Evolutionary conservation across 2,329 filamentous ascomycete genomes (phyloP), one percentile per base, ranked within the genome.

Genomic region (Penicillium psychrosexuale): DNA sequence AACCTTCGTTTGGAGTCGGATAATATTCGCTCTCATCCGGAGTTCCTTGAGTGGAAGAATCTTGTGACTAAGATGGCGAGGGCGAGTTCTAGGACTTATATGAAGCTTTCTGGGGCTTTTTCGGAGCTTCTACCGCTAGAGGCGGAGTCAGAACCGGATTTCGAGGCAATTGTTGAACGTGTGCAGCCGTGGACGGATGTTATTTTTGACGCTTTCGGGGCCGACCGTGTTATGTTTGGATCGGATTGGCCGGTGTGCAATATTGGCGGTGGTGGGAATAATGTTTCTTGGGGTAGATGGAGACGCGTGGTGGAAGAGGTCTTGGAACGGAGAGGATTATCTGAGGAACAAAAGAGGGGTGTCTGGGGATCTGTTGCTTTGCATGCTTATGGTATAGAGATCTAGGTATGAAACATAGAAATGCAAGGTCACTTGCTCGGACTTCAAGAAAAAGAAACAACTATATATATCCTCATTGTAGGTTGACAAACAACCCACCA

Each of bases 171-270:
- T 9, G 85, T 90, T 61, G 77, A 82, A 58, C 80, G 80, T 38
- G 78, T 89, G 19, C 78, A 82, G 55, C 86, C 87, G 24, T 95
- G 90, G 87, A 81, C 90, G 2, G 82, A 85, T 57, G 83, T 87
- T 49, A 76, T 92, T 0, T 82, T 95, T 49, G 82, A 85, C 28
- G 82, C 82, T 1, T 97, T 96, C 67, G 86, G 88, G 1, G 76
- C 88, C 0, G 69, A 78, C 22, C 81, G 90, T 60, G 81, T 94
- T 69, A 91, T 97, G 87, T 97, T 94, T 72, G 92, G 88, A 24
- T 92, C 88, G 61, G 91, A 97, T 72, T 97, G 93, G 93, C 92
- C 93, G 2, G 87, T 97, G 0, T 96, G 91, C 75, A 92, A 90
- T 59, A 76, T 90, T 33, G 83, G 83, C 0, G 82, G 82, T 2